Conservation (phyloP, 176 grass and related monocot genomes). For the Tuctoria greenei region DNA sequence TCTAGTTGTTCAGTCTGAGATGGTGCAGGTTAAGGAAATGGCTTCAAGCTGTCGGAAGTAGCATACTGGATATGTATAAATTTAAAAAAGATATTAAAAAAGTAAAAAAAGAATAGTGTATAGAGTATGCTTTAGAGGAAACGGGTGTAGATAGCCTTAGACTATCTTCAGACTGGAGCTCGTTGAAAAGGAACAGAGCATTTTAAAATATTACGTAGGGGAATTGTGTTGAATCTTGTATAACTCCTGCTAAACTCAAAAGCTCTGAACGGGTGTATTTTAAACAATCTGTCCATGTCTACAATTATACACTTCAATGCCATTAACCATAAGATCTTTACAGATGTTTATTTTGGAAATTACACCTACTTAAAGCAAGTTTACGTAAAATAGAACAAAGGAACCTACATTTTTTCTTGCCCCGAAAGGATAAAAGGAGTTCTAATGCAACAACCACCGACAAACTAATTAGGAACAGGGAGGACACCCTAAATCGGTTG, state of each 20-base stretch:
- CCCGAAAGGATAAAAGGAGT: background rate
- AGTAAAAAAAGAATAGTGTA: too few relatives aligned
- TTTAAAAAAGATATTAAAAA: too few relatives aligned
- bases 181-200: background rate
- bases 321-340: too few relatives aligned
- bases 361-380: background rate
- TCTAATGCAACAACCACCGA: background rate
- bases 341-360: background rate
- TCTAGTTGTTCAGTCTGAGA: too few relatives aligned
- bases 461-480: constrained; percentile 6
- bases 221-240: background rate
- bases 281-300: background rate
- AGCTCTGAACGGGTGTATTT: background rate
- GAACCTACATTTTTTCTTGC: background rate
- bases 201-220: background rate
- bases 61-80: too few relatives aligned
- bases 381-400: background rate
- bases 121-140: too few relatives aligned
- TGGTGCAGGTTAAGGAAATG: background rate
- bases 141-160: too few relatives aligned
- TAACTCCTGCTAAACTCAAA: background rate
- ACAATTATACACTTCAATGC: background rate
- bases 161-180: background rate
- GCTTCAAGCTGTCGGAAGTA: too few relatives aligned
- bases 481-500: constrained; percentile 7